Evolutionary conservation across 257 asterid genomes (phyloP).

Genomic region (Solanum arcanum): DNA sequence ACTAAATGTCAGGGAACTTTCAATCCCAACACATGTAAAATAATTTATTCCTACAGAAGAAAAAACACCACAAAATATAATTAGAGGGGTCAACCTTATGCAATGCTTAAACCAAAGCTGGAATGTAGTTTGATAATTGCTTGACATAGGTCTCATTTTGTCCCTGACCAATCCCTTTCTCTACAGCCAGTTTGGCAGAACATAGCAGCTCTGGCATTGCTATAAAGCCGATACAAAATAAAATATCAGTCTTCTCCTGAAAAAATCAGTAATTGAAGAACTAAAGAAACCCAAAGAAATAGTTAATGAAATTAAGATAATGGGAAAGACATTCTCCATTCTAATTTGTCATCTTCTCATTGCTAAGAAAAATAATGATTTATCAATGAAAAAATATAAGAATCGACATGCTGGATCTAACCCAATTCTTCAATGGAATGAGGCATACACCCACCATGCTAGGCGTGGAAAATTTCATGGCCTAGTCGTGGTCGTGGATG

Average conservation of each 20-base stretch:
- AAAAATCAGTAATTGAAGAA: background rate
- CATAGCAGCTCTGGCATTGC: conserved; percentile 96
- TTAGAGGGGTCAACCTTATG: conserved; percentile 44
- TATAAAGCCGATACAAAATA: conserved; percentile 16
- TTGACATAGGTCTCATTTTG: conserved; percentile 74
- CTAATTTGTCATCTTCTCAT: too few relatives aligned
- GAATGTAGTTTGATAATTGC: conserved; percentile 66
- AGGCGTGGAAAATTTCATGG: too few relatives aligned
- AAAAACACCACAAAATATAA: background rate
- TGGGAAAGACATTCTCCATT: too few relatives aligned
- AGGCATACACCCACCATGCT: too few relatives aligned
- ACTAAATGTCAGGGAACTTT: conserved; percentile 5
- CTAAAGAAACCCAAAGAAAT: too few relatives aligned
- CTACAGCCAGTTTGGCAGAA: conserved; percentile 90
- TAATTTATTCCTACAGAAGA: background rate
- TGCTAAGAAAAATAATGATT: too few relatives aligned
- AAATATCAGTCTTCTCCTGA: background rate
- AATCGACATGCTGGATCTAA: too few relatives aligned
- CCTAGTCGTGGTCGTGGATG: too few relatives aligned
- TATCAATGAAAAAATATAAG: too few relatives aligned
- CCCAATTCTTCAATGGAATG: too few relatives aligned
- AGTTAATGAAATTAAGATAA: too few relatives aligned
- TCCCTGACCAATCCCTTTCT: conserved; percentile 83
- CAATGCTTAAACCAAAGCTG: conserved; percentile 78
- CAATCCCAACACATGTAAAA: background rate